Conservation (phyloP, 2,329 filamentous ascomycete genomes). For the Knoxdaviesia capensis region DNA sequence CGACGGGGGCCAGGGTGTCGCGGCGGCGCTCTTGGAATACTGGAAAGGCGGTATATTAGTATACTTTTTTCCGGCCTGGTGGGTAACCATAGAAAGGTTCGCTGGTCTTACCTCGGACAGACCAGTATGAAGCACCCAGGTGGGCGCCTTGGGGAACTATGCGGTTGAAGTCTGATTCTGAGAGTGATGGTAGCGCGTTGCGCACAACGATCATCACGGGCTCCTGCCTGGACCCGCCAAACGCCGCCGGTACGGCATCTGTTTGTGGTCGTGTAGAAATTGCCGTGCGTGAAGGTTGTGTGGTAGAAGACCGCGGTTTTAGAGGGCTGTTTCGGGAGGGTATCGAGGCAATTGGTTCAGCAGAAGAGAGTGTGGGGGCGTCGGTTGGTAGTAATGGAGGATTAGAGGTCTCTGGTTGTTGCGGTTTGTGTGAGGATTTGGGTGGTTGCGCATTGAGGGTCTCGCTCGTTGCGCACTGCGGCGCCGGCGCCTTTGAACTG, state of each 20-base stretch:
- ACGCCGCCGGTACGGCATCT: no score
- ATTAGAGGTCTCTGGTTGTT: no score
- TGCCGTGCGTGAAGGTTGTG: neutral
- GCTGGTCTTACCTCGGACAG: constrained; percentile 25
- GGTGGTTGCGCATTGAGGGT: no score
- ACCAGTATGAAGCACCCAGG: constrained; percentile 46
- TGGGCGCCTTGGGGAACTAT: constrained; percentile 40
- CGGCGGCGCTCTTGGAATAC: constrained; percentile 46
- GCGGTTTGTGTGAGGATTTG: no score
- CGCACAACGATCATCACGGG: neutral
- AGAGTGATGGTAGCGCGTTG: no score
- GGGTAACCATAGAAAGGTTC: neutral
- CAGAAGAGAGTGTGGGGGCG: neutral
- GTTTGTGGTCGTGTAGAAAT: no score
- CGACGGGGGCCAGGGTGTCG: constrained; percentile 38
- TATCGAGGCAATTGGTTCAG: neutral
- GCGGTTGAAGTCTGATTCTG: constrained; percentile 51
- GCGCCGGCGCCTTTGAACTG: no score
- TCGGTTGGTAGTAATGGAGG: no score
- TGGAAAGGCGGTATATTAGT: constrained; percentile 8
- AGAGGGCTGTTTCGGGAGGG: neutral
- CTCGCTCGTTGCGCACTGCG: no score
- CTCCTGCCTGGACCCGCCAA: neutral
- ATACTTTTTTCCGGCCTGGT: constrained; percentile 2
- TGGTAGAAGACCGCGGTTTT: neutral